phyloP scores from a whole-genome alignment of 768 basidiomycete genomes.

The Paxillus rubicundulus region DNA sequence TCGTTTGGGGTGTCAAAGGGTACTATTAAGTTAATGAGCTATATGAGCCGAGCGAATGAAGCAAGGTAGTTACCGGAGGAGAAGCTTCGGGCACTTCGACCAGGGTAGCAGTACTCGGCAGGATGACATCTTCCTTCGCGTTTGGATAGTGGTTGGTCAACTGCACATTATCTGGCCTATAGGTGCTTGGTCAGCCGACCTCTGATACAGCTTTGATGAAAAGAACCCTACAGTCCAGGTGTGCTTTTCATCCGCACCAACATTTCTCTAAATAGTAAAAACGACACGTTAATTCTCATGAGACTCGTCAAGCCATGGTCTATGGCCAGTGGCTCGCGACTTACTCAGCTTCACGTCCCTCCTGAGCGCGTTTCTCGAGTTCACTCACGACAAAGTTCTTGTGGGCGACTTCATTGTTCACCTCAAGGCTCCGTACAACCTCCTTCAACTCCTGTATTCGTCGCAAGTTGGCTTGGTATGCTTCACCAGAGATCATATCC shows the following conservation, averaged over 20 bases:
- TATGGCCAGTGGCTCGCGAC: conserved; percentile 8
- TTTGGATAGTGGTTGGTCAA: conserved; percentile 9
- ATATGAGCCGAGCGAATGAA: neutral
- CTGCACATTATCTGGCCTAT: conserved; percentile 17
- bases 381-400: conserved; percentile 34
- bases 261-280: conserved; percentile 13
- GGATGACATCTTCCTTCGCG: conserved; percentile 17
- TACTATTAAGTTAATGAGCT: conserved; percentile 15
- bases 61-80: conserved; percentile 12
- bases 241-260: conserved; percentile 18
- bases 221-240: conserved; percentile 11
- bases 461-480: conserved; percentile 22
- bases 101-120: conserved; percentile 36
- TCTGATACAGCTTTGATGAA: neutral
- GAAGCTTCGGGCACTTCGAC: conserved; percentile 30
- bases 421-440: conserved; percentile 27
- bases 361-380: conserved; percentile 35
- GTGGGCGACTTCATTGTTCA: conserved; percentile 42
- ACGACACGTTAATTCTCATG: conserved; percentile 2
- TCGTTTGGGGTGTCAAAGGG: neutral
- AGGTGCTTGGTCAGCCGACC: neutral
- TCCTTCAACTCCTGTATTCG: conserved; percentile 33
- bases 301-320: neutral
- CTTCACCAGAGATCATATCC: conserved; percentile 17
- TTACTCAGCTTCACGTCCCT: conserved; percentile 48